Conservation (phyloP, 345 rosid species). For the Syzygium aromaticum region DNA sequence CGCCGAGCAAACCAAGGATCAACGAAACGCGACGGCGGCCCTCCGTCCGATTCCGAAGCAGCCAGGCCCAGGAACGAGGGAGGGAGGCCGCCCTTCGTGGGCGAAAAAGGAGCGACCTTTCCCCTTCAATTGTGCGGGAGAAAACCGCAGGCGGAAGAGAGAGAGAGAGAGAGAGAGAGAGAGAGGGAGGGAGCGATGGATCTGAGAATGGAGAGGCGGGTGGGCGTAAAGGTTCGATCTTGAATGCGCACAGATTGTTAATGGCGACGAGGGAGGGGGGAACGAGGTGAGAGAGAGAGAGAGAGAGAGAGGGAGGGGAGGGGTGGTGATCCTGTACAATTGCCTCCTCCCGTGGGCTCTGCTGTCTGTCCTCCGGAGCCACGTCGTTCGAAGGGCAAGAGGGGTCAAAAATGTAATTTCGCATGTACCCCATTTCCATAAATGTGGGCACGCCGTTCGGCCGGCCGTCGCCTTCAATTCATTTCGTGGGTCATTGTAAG, state of each 20-base stretch:
- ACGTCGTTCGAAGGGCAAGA: background rate
- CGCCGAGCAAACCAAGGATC: background rate
- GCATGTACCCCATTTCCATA: fast-evolving
- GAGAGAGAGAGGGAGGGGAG: background rate
- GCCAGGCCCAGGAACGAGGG: background rate
- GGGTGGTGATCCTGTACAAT: background rate
- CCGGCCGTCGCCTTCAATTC: background rate
- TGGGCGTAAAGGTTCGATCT: background rate
- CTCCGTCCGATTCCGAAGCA: background rate
- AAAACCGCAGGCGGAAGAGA: background rate
- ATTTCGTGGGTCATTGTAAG: background rate
- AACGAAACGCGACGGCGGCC: background rate
- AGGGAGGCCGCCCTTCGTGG: background rate
- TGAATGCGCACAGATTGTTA: background rate
- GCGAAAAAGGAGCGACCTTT: background rate
- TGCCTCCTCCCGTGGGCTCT: background rate
- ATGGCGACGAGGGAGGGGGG: background rate
- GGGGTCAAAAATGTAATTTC: background rate
- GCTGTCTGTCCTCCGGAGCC: background rate
- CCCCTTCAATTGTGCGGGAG: background rate
- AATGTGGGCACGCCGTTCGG: background rate
- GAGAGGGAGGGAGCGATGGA: background rate
- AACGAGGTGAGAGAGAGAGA: background rate
- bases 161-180: background rate
- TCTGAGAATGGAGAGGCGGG: background rate